Evolutionary conservation across 805 yeast species (phyloP), one percentile per base, ranked within the genome.

Genomic region (Suhomyces sp.): DNA sequence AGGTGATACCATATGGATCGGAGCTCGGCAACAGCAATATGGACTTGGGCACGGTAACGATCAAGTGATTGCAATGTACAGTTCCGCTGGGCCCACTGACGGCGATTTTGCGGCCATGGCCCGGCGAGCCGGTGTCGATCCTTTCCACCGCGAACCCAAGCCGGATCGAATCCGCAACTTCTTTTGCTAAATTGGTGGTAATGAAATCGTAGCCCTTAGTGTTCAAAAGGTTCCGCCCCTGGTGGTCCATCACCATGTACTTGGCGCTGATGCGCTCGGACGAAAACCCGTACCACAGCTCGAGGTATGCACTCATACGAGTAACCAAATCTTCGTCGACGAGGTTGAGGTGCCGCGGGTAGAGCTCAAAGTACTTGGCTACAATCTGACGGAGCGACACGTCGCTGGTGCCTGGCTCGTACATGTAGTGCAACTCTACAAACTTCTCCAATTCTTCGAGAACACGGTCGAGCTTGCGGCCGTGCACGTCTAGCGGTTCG

Each of bases 41-140:
- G 33, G 92, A 86, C 55, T 86, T 86, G 0, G 97, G 97, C 4
- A 88, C 82, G 0, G 96, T 84, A 6, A 89, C 86, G 12, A 91
- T 75, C 25, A 82, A 71, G 61, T 82, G 86, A 45, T 87, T 83
- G 27, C 83, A 76, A 2, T 57, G 55, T 31, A 73, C 65, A 4
- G 43, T 54, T 2, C 54, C 50, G 2, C 77, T 76, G 7, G 41
- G 41, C 3, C 41, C 41, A 8, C n/a, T 17, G 1, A 80, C 71
- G 1, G 55, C 29, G 7, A 70, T 67, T n/a, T 47, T 50, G 17
- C 54, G 53, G 25, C 49, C 47, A 2, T 39, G 45, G 8, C 57
- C 59, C 12, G 51, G 57, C n/a, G 54, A 57, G 1, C 55, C 52
- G 44, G 78, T 29, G 21, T 44, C 51, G 6, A 39, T 47, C 6